A percentile compares a stretch with the other conserved stretches of the same genome.
Evolutionary conservation across 495 filamentous ascomycete species (phyloP).

Genomic region (Trichoderma gamsii): DNA sequence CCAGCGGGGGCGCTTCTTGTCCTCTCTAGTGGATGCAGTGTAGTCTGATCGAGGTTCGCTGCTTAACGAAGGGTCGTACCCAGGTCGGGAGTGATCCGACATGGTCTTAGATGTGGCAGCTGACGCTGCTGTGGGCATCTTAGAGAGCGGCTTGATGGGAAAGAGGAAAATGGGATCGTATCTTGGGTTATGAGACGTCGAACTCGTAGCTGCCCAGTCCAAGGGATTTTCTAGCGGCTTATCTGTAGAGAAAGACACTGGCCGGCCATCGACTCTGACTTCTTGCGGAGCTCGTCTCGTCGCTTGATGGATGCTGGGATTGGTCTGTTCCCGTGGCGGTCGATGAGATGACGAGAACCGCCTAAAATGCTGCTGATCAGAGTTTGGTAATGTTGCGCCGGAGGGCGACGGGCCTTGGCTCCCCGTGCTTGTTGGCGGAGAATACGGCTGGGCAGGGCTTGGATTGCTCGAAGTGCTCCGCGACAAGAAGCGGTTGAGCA

Average conservation of each 20-base stretch:
- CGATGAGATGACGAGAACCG: background rate
- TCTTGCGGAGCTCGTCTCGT: background rate
- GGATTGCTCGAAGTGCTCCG: constrained; percentile 7
- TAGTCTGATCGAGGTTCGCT: constrained; percentile 3
- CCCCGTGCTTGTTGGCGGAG: background rate
- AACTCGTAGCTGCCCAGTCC: background rate
- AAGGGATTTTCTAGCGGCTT: background rate
- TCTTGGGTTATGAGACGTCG: background rate
- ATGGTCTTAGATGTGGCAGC: background rate
- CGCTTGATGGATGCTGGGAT: background rate
- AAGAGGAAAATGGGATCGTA: background rate
- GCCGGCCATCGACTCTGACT: constrained; percentile 1
- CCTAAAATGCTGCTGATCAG: background rate
- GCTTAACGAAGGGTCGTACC: background rate
- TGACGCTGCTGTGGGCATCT: background rate
- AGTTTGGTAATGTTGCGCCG: background rate
- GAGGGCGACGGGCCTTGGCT: background rate
- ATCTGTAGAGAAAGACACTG: constrained; percentile 1
- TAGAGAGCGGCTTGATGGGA: background rate
- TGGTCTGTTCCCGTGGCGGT: background rate
- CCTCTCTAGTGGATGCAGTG: background rate
- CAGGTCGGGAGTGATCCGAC: background rate
- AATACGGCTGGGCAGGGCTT: background rate
- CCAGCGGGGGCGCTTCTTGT: constrained; percentile 19
- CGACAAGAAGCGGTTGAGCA: constrained; percentile 3